These are phyloP conservation scores for Codiaeum variegatum DNA, from an alignment of 441 rosid species.

Conservation along the genomic window DNA sequence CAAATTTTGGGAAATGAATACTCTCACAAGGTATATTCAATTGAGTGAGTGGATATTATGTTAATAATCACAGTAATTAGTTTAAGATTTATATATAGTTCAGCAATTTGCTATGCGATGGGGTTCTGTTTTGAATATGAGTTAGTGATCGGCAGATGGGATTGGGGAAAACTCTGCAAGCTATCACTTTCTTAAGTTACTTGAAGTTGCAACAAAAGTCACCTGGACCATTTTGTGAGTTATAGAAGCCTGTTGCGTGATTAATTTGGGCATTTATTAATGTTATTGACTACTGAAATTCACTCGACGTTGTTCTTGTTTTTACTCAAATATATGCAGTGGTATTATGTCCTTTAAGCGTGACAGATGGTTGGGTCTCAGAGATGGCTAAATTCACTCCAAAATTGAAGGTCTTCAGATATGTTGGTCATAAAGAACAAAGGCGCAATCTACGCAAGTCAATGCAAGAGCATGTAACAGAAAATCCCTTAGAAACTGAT, in stretches of 20 bases:
- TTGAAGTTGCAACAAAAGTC: slow-evolving; percentile 51
- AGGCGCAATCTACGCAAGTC: slow-evolving; percentile 49
- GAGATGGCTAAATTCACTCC: slow-evolving; percentile 75
- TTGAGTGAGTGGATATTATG: background rate
- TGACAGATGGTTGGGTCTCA: slow-evolving; percentile 80
- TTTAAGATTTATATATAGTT: slow-evolving; percentile 1
- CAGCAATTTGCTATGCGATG: background rate
- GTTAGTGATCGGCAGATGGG: slow-evolving; percentile 63
- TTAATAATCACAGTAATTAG: background rate
- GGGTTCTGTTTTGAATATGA: slow-evolving; percentile 19
- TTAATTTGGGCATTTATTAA: background rate
- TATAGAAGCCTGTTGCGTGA: slow-evolving; percentile 17
- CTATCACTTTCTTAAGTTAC: slow-evolving; percentile 68
- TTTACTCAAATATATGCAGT: slow-evolving; percentile 42
- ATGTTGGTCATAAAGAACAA: slow-evolving; percentile 72
- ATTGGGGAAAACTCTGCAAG: slow-evolving; percentile 86
- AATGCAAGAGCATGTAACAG: slow-evolving; percentile 42
- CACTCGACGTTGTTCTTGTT: background rate
- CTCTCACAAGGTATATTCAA: background rate
- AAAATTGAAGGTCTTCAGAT: slow-evolving; percentile 52
- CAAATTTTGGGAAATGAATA: background rate
- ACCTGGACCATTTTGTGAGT: slow-evolving; percentile 76
- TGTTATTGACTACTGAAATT: background rate
- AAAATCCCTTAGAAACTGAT: slow-evolving; percentile 28
- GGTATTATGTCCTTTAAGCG: slow-evolving; percentile 82